Conservation (phyloP, 2,329 filamentous ascomycete species). For the Leptographium radiaticola region DNA sequence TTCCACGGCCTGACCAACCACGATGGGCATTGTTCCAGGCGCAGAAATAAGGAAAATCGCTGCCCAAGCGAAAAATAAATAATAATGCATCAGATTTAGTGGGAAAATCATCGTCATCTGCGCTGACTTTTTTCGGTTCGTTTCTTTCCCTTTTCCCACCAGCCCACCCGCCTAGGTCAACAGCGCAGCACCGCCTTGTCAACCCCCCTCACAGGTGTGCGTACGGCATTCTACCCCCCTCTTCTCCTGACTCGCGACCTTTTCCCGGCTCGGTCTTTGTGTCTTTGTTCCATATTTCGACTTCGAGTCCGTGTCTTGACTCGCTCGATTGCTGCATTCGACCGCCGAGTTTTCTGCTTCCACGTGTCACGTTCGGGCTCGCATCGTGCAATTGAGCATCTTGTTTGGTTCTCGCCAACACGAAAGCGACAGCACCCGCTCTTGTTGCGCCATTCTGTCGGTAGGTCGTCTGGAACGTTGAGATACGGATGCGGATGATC, state of each 20-base stretch:
- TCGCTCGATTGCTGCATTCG: neutral
- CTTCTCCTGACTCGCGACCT: neutral
- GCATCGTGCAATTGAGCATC: neutral
- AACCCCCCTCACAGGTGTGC: conserved; percentile 26
- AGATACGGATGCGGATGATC: neutral
- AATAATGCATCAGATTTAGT: neutral
- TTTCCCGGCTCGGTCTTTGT: neutral
- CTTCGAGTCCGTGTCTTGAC: neutral
- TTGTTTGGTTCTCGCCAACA: no score
- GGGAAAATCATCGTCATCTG: conserved; percentile 13
- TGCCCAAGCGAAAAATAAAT: conserved; percentile 8
- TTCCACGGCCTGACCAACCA: neutral
- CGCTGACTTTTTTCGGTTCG: conserved; percentile 3
- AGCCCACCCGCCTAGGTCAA: conserved; percentile 15
- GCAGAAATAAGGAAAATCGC: conserved; percentile 4
- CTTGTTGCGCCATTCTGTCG: neutral
- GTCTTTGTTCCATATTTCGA: neutral
- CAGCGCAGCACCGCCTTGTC: conserved; percentile 27
- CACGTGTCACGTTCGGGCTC: neutral
- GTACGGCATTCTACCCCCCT: conserved; percentile 17
- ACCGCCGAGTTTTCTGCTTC: neutral
- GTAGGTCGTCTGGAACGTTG: neutral
- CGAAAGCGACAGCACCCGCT: neutral
- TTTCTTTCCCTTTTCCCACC: conserved; percentile 7
- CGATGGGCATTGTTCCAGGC: neutral